These are phyloP conservation scores for Cucumis melo DNA, from an alignment of 306 rosid genomes.

Conservation along the genomic window DNA sequence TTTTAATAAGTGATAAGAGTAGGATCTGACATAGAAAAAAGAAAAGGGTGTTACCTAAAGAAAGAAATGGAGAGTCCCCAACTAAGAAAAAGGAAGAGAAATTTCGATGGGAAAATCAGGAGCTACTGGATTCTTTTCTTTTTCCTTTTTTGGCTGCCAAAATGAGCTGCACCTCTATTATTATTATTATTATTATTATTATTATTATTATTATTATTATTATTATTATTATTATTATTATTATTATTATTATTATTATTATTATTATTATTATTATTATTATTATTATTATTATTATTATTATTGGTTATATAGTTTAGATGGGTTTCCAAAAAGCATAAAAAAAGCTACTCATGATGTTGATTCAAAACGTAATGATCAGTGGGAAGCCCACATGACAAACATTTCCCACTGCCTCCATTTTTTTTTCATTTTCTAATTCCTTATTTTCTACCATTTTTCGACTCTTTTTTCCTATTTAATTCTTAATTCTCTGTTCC, in stretches of 20 bases:
- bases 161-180: slow-evolving; percentile 68
- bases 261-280: slow-evolving; percentile 30
- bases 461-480: too few species aligned
- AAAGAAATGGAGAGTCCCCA: slow-evolving; percentile 14
- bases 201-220: background rate
- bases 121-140: background rate
- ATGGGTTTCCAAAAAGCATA: slow-evolving; percentile 19
- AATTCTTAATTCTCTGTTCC: too few species aligned
- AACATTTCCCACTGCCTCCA: slow-evolving; percentile 21
- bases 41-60: slow-evolving; percentile 1
- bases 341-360: slow-evolving; percentile 41
- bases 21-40: slow-evolving; percentile 31
- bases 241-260: slow-evolving; percentile 6
- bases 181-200: slow-evolving; percentile 20
- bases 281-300: background rate
- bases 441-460: too few species aligned
- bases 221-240: slow-evolving; percentile 46
- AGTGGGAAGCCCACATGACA: slow-evolving; percentile 67
- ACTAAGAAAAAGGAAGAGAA: slow-evolving; percentile 24
- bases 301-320: too few species aligned
- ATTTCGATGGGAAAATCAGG: slow-evolving; percentile 23
- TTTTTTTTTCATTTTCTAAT: background rate
- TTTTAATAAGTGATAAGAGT: slow-evolving; percentile 21
- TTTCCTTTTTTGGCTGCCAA: slow-evolving; percentile 1
- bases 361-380: slow-evolving; percentile 50